Evolutionary conservation across 768 basidiomycete species (phyloP).

Genomic region (Collybia sp.): DNA sequence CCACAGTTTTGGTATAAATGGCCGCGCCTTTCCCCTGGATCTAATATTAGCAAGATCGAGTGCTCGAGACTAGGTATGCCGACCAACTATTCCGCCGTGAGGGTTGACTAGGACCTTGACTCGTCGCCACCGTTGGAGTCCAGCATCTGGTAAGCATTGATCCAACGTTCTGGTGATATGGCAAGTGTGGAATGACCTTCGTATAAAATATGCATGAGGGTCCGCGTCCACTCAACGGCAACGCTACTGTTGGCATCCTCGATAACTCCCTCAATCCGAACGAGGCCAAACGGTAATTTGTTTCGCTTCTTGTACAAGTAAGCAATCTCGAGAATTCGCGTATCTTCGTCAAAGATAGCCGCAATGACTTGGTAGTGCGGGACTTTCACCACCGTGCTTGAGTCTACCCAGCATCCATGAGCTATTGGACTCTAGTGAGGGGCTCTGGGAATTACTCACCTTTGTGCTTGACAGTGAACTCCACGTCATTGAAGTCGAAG

Average conservation of each 20-base stretch:
- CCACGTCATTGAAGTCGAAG: conserved; percentile 8
- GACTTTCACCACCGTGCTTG: conserved; percentile 26
- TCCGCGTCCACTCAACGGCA: conserved; percentile 48
- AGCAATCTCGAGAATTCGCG: conserved; percentile 37
- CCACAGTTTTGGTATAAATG: conserved; percentile 52
- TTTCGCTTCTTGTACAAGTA: conserved; percentile 44
- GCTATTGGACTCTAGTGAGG: neutral
- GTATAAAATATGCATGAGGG: conserved; percentile 56
- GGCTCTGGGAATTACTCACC: neutral
- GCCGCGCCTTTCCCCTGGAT: conserved; percentile 55
- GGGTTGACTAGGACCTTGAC: conserved; percentile 80
- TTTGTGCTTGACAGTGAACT: conserved; percentile 1
- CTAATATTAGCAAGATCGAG: conserved; percentile 3
- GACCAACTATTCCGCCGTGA: conserved; percentile 56
- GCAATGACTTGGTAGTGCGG: conserved; percentile 48
- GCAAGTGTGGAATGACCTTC: conserved; percentile 45
- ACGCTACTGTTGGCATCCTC: conserved; percentile 23
- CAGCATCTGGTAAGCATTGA: conserved; percentile 24
- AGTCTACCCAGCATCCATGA: neutral
- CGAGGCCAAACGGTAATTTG: conserved; percentile 32
- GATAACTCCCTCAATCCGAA: conserved; percentile 38
- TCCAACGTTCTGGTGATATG: no score
- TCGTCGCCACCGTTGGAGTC: conserved; percentile 46
- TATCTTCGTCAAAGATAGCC: conserved; percentile 33
- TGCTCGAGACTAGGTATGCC: neutral